phyloP scores from a whole-genome alignment of 2,329 filamentous ascomycete species.

The Lecanicillium sp. region DNA sequence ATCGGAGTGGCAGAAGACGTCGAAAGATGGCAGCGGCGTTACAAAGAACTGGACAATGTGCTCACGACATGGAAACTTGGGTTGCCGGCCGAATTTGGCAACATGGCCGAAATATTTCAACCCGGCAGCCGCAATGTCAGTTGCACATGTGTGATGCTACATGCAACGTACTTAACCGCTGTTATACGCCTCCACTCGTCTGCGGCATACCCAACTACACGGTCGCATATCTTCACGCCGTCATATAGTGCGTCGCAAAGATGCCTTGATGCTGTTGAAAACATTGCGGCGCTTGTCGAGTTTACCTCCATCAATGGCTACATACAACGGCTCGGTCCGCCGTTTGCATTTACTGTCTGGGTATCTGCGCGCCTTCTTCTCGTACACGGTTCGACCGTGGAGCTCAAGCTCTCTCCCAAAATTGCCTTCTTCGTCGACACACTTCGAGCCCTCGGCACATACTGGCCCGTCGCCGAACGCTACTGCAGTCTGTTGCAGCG shows the following conservation, averaged over 20 bases:
- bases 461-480: slow-evolving; percentile 80
- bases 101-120: slow-evolving; percentile 73
- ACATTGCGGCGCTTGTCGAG: slow-evolving; percentile 70
- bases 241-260: slow-evolving; percentile 80
- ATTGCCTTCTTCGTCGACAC: slow-evolving; percentile 79
- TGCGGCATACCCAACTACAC: slow-evolving; percentile 83
- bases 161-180: slow-evolving; percentile 83
- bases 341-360: slow-evolving; percentile 90
- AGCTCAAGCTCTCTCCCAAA: slow-evolving; percentile 73
- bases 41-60: slow-evolving; percentile 75
- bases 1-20: slow-evolving; percentile 80
- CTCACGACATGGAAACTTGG: slow-evolving; percentile 79
- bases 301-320: slow-evolving; percentile 72
- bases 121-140: slow-evolving; percentile 64
- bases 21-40: slow-evolving; percentile 82
- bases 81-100: slow-evolving; percentile 76
- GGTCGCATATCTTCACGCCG: slow-evolving; percentile 82
- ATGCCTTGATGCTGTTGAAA: slow-evolving; percentile 76
- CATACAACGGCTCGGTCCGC: slow-evolving; percentile 75
- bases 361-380: slow-evolving; percentile 81
- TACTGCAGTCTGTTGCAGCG: slow-evolving; percentile 75
- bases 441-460: slow-evolving; percentile 69
- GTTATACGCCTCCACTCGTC: slow-evolving; percentile 89
- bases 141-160: slow-evolving; percentile 85
- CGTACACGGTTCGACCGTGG: slow-evolving; percentile 85